Base-by-base conservation (phyloP, 1,284 basidiomycete species). In the Cerioporus squamosus region DNA sequence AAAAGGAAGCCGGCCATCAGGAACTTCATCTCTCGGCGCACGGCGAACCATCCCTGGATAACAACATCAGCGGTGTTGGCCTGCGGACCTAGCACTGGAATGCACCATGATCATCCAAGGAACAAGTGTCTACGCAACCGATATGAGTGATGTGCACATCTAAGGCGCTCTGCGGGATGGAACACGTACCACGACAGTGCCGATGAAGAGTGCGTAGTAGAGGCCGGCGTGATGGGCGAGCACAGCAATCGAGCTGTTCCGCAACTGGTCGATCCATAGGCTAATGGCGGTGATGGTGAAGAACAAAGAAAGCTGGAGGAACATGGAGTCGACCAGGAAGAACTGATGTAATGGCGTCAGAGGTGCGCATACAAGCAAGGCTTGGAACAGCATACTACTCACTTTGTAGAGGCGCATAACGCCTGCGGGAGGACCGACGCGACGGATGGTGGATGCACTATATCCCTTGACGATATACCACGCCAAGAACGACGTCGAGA, bases 251-350 rank as follows among this genome's bases (percentile, higher is more conserved):
- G 76, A 72, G 15, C 80, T 79, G 51, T 79, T 77, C 49, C 79
- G 60, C 18, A 86, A 74, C 59, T 85, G 77, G 67, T 84, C 81
- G 36, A 81, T 71, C 83, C 85, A 87, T 8, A 87, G 77, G 22
- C 76, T 77, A 65, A 79, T 79, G 7, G 80, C 78, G 1, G 80
- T 74, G 5, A 82, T 67, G 14, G 85, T 73, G 44, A 83, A 75
- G 67, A 85, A 87, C 2, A 77, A 75, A 50, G 81, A 80, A 7
- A 88, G 70, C 66, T 87, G 85, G 3, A 87, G 72, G 60, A 79
- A 80, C n/a, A 83, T 84, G 43, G 81, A 75, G 5, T 85, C 71
- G 2, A 81, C 79, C 66, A 86, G 76, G 70, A 85, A 83, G 61
- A 80, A 79, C 83, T 83, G 57, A 31, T 44, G 49, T 7, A 23